Evolutionary conservation across 179 eudicot species (phyloP).

Genomic region (Carnegiea gigantea): DNA sequence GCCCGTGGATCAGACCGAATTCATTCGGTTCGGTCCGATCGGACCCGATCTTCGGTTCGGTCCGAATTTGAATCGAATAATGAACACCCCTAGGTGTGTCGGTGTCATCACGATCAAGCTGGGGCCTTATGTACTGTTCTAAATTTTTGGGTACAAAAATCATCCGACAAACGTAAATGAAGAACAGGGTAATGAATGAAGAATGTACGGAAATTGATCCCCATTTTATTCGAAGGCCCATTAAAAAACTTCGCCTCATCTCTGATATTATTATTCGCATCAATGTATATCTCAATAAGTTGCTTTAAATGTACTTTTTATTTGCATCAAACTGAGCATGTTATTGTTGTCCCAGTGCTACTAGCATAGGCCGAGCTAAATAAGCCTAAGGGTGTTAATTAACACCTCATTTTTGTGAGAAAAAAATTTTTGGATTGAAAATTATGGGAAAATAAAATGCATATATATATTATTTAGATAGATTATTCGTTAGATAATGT

Average conservation of each 20-base stretch:
- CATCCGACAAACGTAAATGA: not conserved
- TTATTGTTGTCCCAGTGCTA: not conserved
- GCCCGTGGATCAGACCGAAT: no score
- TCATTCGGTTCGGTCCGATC: no score
- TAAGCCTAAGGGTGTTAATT: no score
- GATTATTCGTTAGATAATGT: no score
- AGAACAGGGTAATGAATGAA: not conserved
- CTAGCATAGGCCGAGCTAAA: not conserved
- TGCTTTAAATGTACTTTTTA: constrained; percentile 1
- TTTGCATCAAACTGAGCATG: not conserved
- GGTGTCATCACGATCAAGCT: not conserved
- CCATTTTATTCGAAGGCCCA: not conserved
- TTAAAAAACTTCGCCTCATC: not conserved
- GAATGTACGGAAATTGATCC: not conserved
- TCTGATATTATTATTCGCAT: not conserved
- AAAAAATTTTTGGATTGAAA: no score
- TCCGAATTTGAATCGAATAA: no score
- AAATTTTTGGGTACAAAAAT: not conserved
- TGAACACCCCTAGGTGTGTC: not conserved
- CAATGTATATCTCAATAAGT: not conserved
- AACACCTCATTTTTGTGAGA: no score
- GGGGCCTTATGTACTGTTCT: not conserved
- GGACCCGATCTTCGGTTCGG: no score
- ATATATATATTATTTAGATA: no score
- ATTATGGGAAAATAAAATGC: no score